Base-by-base conservation (phyloP, 805 yeast species). In the Candida incommunis region DNA sequence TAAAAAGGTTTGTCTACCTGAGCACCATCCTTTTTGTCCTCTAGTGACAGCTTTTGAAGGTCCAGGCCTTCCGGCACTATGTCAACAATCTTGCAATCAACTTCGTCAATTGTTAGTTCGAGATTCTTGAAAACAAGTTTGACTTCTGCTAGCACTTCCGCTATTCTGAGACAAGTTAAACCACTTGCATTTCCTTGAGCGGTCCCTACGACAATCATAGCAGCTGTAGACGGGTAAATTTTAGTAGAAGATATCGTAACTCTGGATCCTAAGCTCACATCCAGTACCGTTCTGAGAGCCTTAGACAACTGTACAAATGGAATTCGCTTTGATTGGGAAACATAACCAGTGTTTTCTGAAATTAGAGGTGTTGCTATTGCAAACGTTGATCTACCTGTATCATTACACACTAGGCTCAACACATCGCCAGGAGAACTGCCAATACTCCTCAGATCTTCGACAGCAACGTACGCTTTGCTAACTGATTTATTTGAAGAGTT, bases 241-340 rank as follows among this genome's bases (percentile, higher is more conserved):
- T 31, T 31, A 5, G 11, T 16, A 9, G 37, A 31, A 5, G 37
- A 31, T 7, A 31, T 31, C 18, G 37, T 11, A 5, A 31, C 37
- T 31, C 37, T 9, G n/a, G 37, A 31, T 13, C 37, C 37, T 18
- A 31, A n/a, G 20, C n/a, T 31, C 7, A 7, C 11, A 13, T 9
- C 5, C 18, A 31, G 20, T 9, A 5, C 5, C 5, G 37, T 31
- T 11, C 37, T 11, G 20, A 31, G 37, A 13, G 18, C 5, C 37
- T 31, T 31, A 4, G 37, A 31, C n/a, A 31, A 9, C n/a, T 31
- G 37, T 18, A 31, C 37, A n/a, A 31, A 31, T 31, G 37, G 37
- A 7, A 31, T 18, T 31, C 37, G 37, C 18, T 31, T 31, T 9
- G 20, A 13, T 13, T 18, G 18, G n/a, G 20, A 13, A 13, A 11